Conservation (phyloP, 2,329 filamentous ascomycete species). For the Colletotrichum incanum region DNA sequence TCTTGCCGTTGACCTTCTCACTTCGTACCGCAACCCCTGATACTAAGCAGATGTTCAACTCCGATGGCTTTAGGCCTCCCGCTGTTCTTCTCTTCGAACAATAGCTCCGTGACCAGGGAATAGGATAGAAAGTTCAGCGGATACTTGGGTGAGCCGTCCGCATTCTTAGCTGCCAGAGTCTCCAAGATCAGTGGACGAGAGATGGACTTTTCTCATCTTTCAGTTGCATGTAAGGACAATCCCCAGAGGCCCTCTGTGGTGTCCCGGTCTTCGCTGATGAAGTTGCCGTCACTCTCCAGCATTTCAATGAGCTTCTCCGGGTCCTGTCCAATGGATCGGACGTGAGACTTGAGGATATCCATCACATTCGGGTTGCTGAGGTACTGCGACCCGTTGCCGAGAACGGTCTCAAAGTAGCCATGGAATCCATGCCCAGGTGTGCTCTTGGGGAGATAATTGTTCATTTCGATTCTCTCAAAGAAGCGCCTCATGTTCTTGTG, state of each 20-base stretch:
- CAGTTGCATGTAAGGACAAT: neutral
- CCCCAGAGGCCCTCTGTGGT: slow-evolving; percentile 34
- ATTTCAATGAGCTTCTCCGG: slow-evolving; percentile 46
- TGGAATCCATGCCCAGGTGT: slow-evolving; percentile 66
- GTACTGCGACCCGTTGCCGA: slow-evolving; percentile 51
- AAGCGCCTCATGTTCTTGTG: slow-evolving; percentile 73
- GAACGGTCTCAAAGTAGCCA: slow-evolving; percentile 50
- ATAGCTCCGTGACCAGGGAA: slow-evolving; percentile 55
- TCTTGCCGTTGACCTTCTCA: no score
- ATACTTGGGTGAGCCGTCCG: slow-evolving; percentile 62
- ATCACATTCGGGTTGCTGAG: slow-evolving; percentile 8
- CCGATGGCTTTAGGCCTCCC: slow-evolving; percentile 51
- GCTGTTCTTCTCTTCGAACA: slow-evolving; percentile 52
- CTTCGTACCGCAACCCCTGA: no score
- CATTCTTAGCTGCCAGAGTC: slow-evolving; percentile 57
- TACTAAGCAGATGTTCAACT: slow-evolving; percentile 58
- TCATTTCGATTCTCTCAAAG: slow-evolving; percentile 69
- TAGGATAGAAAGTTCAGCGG: slow-evolving; percentile 57
- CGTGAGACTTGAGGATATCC: slow-evolving; percentile 21
- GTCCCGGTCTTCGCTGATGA: slow-evolving; percentile 47
- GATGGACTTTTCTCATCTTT: slow-evolving; percentile 11
- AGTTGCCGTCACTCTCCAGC: slow-evolving; percentile 52
- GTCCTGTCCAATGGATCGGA: slow-evolving; percentile 43
- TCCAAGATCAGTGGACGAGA: slow-evolving; percentile 43
- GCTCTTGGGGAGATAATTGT: slow-evolving; percentile 62